Evolutionary conservation across 164 flowering plant genomes (phyloP).

Genomic region (Kalanchoe fedtschenkoi): DNA sequence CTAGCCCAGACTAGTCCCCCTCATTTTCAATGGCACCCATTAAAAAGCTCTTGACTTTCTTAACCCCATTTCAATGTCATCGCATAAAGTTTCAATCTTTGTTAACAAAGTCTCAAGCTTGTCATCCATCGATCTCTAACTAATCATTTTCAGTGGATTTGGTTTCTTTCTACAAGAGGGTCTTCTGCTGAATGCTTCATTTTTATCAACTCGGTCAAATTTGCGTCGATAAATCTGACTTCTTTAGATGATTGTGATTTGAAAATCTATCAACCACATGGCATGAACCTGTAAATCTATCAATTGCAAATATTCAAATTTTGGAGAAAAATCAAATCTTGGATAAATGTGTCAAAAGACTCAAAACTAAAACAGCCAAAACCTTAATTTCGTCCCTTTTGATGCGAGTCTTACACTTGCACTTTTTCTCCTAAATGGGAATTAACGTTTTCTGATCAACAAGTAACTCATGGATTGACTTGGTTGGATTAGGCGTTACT

Average conservation of each 20-base stretch:
- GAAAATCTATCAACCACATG: neutral
- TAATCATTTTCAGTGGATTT: neutral
- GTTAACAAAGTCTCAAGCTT: neutral
- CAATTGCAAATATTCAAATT: too few relatives aligned
- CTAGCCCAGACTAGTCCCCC: neutral
- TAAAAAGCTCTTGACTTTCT: neutral
- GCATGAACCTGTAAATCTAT: neutral
- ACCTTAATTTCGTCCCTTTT: neutral
- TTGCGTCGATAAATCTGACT: neutral
- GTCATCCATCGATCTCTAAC: neutral
- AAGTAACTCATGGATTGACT: slow-evolving; percentile 3
- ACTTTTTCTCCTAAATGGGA: neutral
- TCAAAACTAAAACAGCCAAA: neutral
- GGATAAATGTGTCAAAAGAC: neutral
- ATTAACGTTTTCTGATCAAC: slow-evolving; percentile 2
- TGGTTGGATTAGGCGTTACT: neutral
- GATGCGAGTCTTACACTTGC: neutral
- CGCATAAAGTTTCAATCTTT: neutral
- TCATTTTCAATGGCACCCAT: slow-evolving; percentile 3
- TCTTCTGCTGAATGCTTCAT: too few relatives aligned
- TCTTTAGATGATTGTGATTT: neutral
- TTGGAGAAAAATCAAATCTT: neutral
- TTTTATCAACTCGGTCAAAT: neutral
- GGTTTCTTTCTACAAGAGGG: neutral
- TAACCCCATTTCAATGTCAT: slow-evolving; percentile 1